Evolutionary conservation across 805 yeast genomes (phyloP).

Genomic region (Saccharomycopsis selenospora): DNA sequence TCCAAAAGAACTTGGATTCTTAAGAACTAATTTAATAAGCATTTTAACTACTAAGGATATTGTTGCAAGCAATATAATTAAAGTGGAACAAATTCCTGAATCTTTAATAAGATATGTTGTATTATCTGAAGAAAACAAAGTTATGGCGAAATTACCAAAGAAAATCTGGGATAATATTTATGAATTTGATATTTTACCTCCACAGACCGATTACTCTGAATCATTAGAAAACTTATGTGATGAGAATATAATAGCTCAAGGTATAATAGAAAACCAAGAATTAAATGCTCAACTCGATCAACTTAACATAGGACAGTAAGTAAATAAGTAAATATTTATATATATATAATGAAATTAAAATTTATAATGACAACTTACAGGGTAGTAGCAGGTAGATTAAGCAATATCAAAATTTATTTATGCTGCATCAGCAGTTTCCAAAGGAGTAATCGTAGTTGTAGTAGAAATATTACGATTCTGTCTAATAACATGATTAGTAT

Average conservation of each 20-base stretch:
- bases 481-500: conserved; percentile 80
- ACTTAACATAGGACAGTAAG: no score
- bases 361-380: no score
- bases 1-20: conserved; percentile 50
- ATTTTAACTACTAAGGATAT: conserved; percentile 19
- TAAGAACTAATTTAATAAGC: conserved; percentile 35
- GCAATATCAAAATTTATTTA: no score
- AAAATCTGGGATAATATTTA: conserved; percentile 51
- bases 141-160: conserved; percentile 64
- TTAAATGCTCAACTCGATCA: background rate
- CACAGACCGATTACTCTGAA: conserved; percentile 28
- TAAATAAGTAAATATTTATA: no score
- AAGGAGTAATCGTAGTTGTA: conserved; percentile 53
- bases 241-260: conserved; percentile 7
- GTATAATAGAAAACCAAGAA: background rate
- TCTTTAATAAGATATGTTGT: conserved; percentile 63
- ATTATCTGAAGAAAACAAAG: conserved; percentile 60
- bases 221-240: conserved; percentile 10
- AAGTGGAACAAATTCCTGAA: conserved; percentile 37
- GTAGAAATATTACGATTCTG: conserved; percentile 54
- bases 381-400: no score
- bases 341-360: no score
- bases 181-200: conserved; percentile 72
- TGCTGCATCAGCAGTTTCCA: conserved; percentile 57
- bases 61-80: background rate